Percentiles rank a stretch among this genome's conserved stretches.
phyloP scores from a whole-genome alignment of 345 rosid genomes.

The Gossypium bickii region DNA sequence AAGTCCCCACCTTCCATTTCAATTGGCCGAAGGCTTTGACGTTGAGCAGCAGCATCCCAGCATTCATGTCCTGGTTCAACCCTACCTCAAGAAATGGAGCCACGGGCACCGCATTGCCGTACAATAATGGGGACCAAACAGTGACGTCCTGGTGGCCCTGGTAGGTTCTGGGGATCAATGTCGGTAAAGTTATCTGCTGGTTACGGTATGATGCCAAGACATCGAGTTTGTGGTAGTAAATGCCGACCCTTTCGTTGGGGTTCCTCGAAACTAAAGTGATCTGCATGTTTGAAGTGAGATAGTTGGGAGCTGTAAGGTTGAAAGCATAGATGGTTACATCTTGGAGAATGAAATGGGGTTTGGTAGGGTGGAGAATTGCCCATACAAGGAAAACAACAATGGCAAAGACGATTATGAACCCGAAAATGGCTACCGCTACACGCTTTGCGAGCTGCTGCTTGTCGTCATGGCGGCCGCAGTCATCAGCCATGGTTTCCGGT shows the following conservation, averaged over 20 bases:
- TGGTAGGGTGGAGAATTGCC: slow-evolving; percentile 54
- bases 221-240: slow-evolving; percentile 50
- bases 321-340: slow-evolving; percentile 59
- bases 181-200: slow-evolving; percentile 62
- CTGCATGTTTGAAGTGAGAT: slow-evolving; percentile 47
- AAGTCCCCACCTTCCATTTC: slow-evolving; percentile 76
- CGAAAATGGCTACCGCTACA: slow-evolving; percentile 13
- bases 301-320: slow-evolving; percentile 43
- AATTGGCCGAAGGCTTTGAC: slow-evolving; percentile 52
- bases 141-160: slow-evolving; percentile 53
- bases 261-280: slow-evolving; percentile 59
- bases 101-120: slow-evolving; percentile 47
- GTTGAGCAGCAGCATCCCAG: slow-evolving; percentile 51
- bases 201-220: slow-evolving; percentile 56
- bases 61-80: slow-evolving; percentile 45
- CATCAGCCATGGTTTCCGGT: slow-evolving; percentile 28
- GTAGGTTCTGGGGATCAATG: slow-evolving; percentile 52
- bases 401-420: slow-evolving; percentile 19
- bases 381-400: slow-evolving; percentile 45
- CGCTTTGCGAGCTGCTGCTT: slow-evolving; percentile 16
- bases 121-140: slow-evolving; percentile 68
- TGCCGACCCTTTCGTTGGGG: slow-evolving; percentile 58
- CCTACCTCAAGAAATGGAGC: slow-evolving; percentile 34
- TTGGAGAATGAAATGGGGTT: slow-evolving; percentile 60
- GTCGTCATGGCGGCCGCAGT: slow-evolving; percentile 32